Conservation (phyloP, 352 stramenopile species). For the Phytophthora pinifolia region DNA sequence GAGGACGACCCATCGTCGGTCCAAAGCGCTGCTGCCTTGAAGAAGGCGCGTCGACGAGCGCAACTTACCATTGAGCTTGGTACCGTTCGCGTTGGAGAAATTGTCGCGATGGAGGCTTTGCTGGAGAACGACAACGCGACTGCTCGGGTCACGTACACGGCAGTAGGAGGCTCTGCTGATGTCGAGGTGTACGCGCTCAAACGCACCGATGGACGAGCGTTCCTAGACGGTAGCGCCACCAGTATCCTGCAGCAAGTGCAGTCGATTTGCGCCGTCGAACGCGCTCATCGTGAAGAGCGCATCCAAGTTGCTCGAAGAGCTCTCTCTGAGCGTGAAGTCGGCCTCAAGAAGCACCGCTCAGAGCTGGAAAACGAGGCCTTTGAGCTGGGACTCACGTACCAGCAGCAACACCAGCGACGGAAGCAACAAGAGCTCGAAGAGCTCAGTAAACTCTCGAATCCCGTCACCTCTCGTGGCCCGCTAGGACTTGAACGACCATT, state of each 20-base stretch:
- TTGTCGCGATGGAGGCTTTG: conserved; percentile 41
- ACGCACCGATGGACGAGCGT: conserved; percentile 22
- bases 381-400: conserved; percentile 18
- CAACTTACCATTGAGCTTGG: conserved; percentile 38
- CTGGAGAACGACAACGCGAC: conserved; percentile 23
- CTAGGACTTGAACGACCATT: conserved; percentile 16
- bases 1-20: not conserved
- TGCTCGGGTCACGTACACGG: conserved; percentile 23
- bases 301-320: conserved; percentile 14
- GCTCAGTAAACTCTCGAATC: conserved; percentile 7
- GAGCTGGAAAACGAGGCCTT: conserved; percentile 24
- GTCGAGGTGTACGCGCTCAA: conserved; percentile 48
- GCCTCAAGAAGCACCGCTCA: conserved; percentile 13
- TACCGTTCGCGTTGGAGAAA: conserved; percentile 32
- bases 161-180: conserved; percentile 32
- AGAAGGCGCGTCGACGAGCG: conserved; percentile 25
- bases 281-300: conserved; percentile 18
- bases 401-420: conserved; percentile 21
- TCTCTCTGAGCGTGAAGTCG: conserved; percentile 12
- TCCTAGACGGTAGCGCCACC: conserved; percentile 9
- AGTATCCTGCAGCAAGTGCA: conserved; percentile 15
- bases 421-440: conserved; percentile 25
- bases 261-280: conserved; percentile 15
- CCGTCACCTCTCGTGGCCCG: conserved; percentile 1
- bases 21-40: conserved; percentile 12